Base-by-base conservation (phyloP, 805 yeast species). In the Saccharomycopsis sp. region DNA sequence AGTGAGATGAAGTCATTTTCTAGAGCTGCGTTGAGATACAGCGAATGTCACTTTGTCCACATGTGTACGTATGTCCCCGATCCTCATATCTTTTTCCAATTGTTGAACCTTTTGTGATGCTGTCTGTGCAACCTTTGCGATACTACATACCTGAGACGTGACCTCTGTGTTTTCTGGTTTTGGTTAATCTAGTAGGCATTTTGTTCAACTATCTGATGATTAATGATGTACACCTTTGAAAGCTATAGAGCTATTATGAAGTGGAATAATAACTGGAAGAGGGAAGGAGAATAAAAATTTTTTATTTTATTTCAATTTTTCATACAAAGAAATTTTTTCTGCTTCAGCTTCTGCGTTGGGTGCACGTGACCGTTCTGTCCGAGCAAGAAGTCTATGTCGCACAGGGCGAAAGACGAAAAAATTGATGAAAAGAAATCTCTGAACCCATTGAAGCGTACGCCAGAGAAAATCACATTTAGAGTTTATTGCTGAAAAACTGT, bases 141-240 rank as follows among this genome's bases (percentile, higher is more conserved):
- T 34, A 62, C 57, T 71, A 84, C 95, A 83, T 88, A 89, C 95
- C 96, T 77, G 97, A 89, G 80, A 94, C 98, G 96, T 94, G 87
- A 83, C 99, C 99, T 89, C 99, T 91, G 88, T 90, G 97, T 85
- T 94, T 94, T 89, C 99, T 91, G 81, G 98, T 94, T 81, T 94
- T 91, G 75, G 96, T 88, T 77, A 89, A 86, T 89, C 98, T 91
- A 85, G 97, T 89, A 79, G 98, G 98, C 98, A 91, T 91, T 77
- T 76, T 79, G 67, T 18, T 23, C 2, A 29, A 16, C 29, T 24
- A 24, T 21, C 24, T 12, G 34, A n/a, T 16, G 23, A 21, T 16
- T 41, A 40, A 20, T 20, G 29, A 34, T 52, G 54, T 34, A 52
- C 5, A 34, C 46, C 44, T 52, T 34, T 21, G 24, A 52, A 34